Evolutionary conservation across 2,329 filamentous ascomycete species (phyloP).

Genomic region (Pseudopyricularia javanii): DNA sequence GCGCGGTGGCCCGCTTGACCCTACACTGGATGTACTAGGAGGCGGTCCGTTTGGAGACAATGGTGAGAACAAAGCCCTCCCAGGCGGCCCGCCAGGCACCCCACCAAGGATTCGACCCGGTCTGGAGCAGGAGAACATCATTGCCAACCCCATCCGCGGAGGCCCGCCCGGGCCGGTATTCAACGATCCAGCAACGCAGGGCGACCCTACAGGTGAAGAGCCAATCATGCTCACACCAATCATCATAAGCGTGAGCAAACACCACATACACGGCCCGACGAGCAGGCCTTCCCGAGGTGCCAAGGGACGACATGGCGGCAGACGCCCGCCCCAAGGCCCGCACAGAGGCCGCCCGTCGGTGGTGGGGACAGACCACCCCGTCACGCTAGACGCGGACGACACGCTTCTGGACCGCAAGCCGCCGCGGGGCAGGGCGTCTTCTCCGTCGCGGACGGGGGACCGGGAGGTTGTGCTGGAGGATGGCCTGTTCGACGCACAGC

Average conservation of each 20-base stretch:
- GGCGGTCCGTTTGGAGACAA: neutral
- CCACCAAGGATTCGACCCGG: neutral
- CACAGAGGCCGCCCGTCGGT: neutral
- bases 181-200: neutral
- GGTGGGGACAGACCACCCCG: neutral
- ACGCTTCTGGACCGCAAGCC: neutral
- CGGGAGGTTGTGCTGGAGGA: neutral
- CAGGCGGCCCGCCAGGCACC: neutral
- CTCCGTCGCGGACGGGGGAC: neutral
- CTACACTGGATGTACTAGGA: neutral
- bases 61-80: neutral
- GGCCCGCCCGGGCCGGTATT: neutral
- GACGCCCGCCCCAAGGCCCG: neutral
- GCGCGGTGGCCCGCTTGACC: neutral
- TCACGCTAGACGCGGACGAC: neutral
- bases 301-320: neutral
- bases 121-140: neutral
- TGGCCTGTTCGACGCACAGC: neutral
- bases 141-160: neutral
- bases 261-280: neutral
- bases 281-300: neutral
- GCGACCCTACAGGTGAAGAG: neutral
- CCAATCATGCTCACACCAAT: neutral
- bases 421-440: neutral
- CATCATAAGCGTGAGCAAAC: neutral